Percentiles rank a stretch among this genome's conserved stretches.
These are phyloP conservation scores for Penstemon davidsonii DNA, from an alignment of 257 asterid genomes.

Conservation along the genomic window DNA sequence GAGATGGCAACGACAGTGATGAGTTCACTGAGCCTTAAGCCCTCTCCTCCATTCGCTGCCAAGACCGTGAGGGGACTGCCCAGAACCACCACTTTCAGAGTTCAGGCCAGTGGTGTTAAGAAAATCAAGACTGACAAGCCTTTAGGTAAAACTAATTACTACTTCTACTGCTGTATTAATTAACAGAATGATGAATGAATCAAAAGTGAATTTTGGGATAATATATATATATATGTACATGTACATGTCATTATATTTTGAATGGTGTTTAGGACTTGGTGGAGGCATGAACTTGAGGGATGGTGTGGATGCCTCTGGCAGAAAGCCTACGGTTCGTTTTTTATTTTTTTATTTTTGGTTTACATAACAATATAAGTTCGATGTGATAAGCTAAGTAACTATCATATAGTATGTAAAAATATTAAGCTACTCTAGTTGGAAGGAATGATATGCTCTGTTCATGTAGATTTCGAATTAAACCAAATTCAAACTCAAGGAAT, in stretches of 20 bases:
- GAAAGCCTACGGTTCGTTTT: constrained; percentile 53
- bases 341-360: no score
- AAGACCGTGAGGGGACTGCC: constrained; percentile 65
- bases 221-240: not conserved
- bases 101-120: constrained; percentile 64
- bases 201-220: not conserved
- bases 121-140: constrained; percentile 85
- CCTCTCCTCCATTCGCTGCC: constrained; percentile 42
- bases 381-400: no score
- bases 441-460: no score
- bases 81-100: constrained; percentile 50
- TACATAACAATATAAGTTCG: no score
- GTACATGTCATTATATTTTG: not conserved
- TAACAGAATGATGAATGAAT: no score
- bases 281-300: constrained; percentile 78
- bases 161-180: not conserved
- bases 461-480: no score
- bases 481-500: no score
- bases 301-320: constrained; percentile 86
- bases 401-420: no score
- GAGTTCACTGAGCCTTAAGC: constrained; percentile 68
- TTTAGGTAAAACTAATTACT: constrained; percentile 39
- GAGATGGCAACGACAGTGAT: constrained; percentile 71
- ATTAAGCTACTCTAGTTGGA: no score
- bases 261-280: constrained; percentile 38